Conservation (phyloP, 805 yeast species). For the Candida vartiovaarae region DNA sequence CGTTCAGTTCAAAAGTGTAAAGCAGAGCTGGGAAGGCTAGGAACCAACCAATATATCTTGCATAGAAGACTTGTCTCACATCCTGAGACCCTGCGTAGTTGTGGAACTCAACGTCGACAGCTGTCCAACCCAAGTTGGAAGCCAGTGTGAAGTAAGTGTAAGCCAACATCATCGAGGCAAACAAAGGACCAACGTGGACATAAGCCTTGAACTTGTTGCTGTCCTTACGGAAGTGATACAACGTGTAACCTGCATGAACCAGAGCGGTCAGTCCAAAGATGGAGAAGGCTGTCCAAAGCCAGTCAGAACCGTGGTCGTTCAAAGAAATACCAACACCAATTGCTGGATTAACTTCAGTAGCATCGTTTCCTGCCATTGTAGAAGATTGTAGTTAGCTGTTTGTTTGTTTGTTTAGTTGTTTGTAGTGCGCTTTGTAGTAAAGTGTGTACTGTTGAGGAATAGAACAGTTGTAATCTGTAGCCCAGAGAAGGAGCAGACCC, state of each 20-base stretch:
- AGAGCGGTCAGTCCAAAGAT: conserved; percentile 36
- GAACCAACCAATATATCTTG: conserved; percentile 52
- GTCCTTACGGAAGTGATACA: conserved; percentile 18
- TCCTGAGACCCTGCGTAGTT: conserved; percentile 33
- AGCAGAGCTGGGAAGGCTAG: conserved; percentile 41
- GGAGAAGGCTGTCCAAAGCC: conserved; percentile 60
- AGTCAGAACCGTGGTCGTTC: conserved; percentile 54
- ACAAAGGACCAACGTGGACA: conserved; percentile 35
- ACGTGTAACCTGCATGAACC: conserved; percentile 16
- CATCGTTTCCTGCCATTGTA: conserved; percentile 18
- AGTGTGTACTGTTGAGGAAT: too few relatives aligned
- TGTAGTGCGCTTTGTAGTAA: neutral
- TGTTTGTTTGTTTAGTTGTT: neutral
- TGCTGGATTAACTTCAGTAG: conserved; percentile 17
- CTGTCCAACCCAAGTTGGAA: conserved; percentile 51
- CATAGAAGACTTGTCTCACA: conserved; percentile 48
- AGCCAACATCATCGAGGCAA: conserved; percentile 35
- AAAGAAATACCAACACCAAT: conserved; percentile 39
- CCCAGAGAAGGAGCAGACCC: too few relatives aligned
- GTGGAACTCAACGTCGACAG: conserved; percentile 38
- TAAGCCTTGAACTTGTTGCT: conserved; percentile 23
- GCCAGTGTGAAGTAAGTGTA: conserved; percentile 49
- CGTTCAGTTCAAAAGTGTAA: conserved; percentile 24
- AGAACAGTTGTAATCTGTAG: too few relatives aligned
- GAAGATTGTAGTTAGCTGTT: conserved; percentile 1